Percentiles rank a stretch among this genome's conserved stretches.
These are phyloP conservation scores for Lentinula raphanica DNA, from an alignment of 768 basidiomycete genomes.

Conservation along the genomic window DNA sequence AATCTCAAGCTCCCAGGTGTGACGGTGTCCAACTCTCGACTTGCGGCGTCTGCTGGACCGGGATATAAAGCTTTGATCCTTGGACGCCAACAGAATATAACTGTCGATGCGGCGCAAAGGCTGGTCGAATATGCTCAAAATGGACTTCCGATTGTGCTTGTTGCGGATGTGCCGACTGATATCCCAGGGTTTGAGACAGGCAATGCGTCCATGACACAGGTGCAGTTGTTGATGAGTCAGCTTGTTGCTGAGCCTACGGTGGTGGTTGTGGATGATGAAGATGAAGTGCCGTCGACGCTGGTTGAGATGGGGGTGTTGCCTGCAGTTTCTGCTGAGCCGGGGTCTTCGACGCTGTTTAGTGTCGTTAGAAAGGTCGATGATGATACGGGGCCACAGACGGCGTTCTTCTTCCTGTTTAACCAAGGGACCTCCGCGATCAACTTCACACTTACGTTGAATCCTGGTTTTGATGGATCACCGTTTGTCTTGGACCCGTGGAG, in stretches of 20 bases:
- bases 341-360: slow-evolving; percentile 5
- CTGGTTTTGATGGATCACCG: slow-evolving; percentile 11
- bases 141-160: slow-evolving; percentile 10
- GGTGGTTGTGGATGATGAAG: slow-evolving; percentile 6
- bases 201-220: slow-evolving; percentile 8
- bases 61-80: slow-evolving; percentile 14
- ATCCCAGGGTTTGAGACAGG: slow-evolving; percentile 12
- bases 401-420: slow-evolving; percentile 13
- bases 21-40: slow-evolving; percentile 10
- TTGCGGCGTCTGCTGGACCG: slow-evolving; percentile 10
- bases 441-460: slow-evolving; percentile 10
- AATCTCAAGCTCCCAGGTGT: slow-evolving; percentile 14
- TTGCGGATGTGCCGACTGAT: slow-evolving; percentile 10
- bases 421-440: slow-evolving; percentile 6
- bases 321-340: slow-evolving; percentile 6
- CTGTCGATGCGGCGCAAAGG: slow-evolving; percentile 12
- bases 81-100: slow-evolving; percentile 9
- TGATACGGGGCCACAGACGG: background rate
- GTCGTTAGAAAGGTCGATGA: slow-evolving; percentile 4
- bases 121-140: slow-evolving; percentile 10
- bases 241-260: slow-evolving; percentile 6
- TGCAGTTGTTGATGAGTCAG: slow-evolving; percentile 11
- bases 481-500: slow-evolving; percentile 14
- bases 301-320: slow-evolving; percentile 11
- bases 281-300: slow-evolving; percentile 7